phyloP scores from a whole-genome alignment of 352 stramenopile genomes.

The Pythium guiyangense region DNA sequence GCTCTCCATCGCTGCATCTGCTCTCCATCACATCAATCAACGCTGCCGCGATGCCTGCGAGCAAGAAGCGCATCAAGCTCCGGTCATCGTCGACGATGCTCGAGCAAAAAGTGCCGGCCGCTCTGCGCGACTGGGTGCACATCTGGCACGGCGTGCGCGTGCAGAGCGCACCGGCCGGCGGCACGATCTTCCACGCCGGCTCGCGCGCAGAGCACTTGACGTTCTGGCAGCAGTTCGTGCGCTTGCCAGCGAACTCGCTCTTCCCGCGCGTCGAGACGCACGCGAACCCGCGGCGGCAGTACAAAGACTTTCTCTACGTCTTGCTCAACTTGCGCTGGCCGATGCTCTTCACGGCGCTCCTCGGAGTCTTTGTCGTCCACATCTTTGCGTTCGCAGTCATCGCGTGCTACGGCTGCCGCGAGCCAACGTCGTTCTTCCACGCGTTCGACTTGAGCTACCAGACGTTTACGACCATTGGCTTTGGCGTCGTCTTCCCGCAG shows the following conservation, averaged over 20 bases:
- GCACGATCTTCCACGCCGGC: conserved; percentile 63
- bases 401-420: conserved; percentile 41
- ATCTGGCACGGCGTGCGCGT: conserved; percentile 80
- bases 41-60: conserved; percentile 42
- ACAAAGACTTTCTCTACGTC: conserved; percentile 85
- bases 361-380: conserved; percentile 52
- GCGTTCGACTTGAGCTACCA: conserved; percentile 79
- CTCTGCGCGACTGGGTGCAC: conserved; percentile 71
- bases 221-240: conserved; percentile 71
- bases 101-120: conserved; percentile 51
- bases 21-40: neutral
- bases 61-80: conserved; percentile 77
- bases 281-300: conserved; percentile 55
- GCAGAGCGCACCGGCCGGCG: conserved; percentile 24
- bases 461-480: conserved; percentile 84
- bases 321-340: conserved; percentile 81
- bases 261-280: conserved; percentile 59
- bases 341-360: conserved; percentile 57
- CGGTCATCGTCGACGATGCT: conserved; percentile 33
- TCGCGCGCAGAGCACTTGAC: conserved; percentile 56
- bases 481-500: conserved; percentile 68
- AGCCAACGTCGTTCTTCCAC: conserved; percentile 50
- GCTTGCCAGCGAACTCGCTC: conserved; percentile 62
- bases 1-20: no score
- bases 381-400: conserved; percentile 60